These are phyloP conservation scores for Diaporthe sp. DNA, from an alignment of 2,329 filamentous ascomycete species.

Conservation along the genomic window DNA sequence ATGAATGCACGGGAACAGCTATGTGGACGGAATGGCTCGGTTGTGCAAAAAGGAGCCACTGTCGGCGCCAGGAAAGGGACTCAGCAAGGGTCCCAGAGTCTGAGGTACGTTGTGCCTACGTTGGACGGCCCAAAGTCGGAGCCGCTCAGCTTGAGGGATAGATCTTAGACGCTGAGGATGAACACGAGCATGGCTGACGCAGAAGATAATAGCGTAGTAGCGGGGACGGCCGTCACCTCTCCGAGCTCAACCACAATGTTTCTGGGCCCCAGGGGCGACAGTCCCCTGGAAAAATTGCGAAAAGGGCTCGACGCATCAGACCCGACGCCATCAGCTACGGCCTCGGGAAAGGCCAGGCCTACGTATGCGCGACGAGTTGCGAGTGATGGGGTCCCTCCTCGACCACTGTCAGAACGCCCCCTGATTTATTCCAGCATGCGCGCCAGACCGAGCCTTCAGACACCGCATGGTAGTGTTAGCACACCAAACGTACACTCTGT, in stretches of 20 bases:
- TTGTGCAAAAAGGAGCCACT: not conserved
- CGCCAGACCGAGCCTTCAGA: not conserved
- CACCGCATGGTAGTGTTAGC: not conserved
- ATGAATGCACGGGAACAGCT: not conserved
- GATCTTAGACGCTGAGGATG: not conserved
- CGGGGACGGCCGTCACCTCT: not conserved
- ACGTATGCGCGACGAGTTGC: conserved; percentile 5
- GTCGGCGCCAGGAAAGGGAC: not conserved
- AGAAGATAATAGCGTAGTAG: not conserved
- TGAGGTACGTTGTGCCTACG: not conserved
- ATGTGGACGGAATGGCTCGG: not conserved
- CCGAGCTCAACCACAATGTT: not conserved
- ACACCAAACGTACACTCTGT: not conserved
- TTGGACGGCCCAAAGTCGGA: too few species aligned
- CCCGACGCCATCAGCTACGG: not conserved
- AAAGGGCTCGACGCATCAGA: not conserved
- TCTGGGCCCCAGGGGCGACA: not conserved
- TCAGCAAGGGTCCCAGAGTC: not conserved
- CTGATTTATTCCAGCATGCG: conserved; percentile 21
- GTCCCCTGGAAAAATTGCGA: not conserved
- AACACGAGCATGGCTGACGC: not conserved
- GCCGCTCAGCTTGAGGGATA: not conserved
- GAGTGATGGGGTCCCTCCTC: conserved; percentile 33
- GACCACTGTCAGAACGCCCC: conserved; percentile 37
- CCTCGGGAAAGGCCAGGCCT: not conserved